Evolutionary conservation across 148 eudicot genomes (phyloP), one percentile per base, ranked within the genome.

Genomic region (Fagopyrum tataricum): DNA sequence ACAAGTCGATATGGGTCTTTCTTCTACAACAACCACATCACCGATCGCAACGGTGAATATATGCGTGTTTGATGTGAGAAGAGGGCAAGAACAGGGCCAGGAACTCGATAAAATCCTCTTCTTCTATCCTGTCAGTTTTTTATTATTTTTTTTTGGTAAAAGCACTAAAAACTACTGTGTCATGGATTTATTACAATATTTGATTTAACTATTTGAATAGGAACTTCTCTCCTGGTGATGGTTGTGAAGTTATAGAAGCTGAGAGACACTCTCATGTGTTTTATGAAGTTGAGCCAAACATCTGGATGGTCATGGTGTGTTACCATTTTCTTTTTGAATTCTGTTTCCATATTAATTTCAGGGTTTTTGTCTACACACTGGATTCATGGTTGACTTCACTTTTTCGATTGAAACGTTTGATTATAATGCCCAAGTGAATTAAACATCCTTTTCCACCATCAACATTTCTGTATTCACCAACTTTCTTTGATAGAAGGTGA

Each of bases 291-390:
- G 98, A 94, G 74, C 89, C 89, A n/a, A 97, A 91, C 84, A 90
- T 94, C 78, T 94, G 98, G 98, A 94, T 94, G 91, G 98, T 94
- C 77, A 88, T 94, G 97, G 98, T 94, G 79, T 55, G 97, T 13
- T 68, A 40, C 75, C 58, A 53, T 1, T 46, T 14, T 37, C 26
- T 46, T 51, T 15, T 73, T 70, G 70, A 55, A 75, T 42, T 74
- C 7, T 37, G 56, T 69, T 69, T 68, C 31, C 40, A 7, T 56
- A 40, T 72, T 6, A 14, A 7, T n/a, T n/a, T n/a, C n/a, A n/a
- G n/a, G 23, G 42, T 31, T 13, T 31, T n/a, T 62, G 68, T 4
- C 9, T 59, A 17, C 4, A n/a, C 4, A 42, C 4, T 31, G 37
- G 43, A 26, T 53, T 37, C n/a, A 31, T 13, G 8, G 8, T 5